Evolutionary conservation across 306 rosid species (phyloP).

Genomic region (Prunus mira): DNA sequence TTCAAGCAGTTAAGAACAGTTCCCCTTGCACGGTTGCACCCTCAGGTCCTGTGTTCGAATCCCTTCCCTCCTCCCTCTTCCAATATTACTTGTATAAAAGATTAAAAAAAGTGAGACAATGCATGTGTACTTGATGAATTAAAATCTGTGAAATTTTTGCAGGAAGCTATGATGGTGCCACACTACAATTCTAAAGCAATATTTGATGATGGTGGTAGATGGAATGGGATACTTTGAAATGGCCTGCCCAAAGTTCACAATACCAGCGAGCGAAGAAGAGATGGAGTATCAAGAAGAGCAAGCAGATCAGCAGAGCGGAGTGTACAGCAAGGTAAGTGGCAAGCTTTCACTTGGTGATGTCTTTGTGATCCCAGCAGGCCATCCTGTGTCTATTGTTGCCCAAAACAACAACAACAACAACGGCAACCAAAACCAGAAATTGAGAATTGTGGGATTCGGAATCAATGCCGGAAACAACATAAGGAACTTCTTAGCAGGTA

Average conservation of each 20-base stretch:
- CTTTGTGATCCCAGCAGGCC: slow-evolving; percentile 32
- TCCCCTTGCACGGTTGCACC: too few relatives aligned
- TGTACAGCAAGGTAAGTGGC: neutral
- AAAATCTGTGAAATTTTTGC: neutral
- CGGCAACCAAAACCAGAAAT: neutral
- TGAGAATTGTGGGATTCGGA: slow-evolving; percentile 25
- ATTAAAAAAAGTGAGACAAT: too few relatives aligned
- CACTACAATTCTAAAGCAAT: slow-evolving; percentile 39
- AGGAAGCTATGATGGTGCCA: slow-evolving; percentile 48
- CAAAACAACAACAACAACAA: neutral
- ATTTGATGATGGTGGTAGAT: slow-evolving; percentile 27
- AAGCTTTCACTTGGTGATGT: slow-evolving; percentile 16
- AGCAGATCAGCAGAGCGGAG: slow-evolving; percentile 1
- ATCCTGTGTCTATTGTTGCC: slow-evolving; percentile 24
- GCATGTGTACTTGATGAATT: neutral
- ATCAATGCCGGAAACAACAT: slow-evolving; percentile 25
- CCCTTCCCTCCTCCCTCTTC: too few relatives aligned
- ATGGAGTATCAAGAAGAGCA: neutral
- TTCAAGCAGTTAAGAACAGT: too few relatives aligned
- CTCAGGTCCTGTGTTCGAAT: too few relatives aligned
- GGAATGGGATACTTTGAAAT: slow-evolving; percentile 39
- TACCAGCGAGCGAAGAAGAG: neutral
- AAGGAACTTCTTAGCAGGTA: slow-evolving; percentile 31
- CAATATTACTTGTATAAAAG: too few relatives aligned
- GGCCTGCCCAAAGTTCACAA: slow-evolving; percentile 37